These are phyloP conservation scores for Phytopythium litorale DNA, from an alignment of 352 stramenopile genomes.

Conservation along the genomic window DNA sequence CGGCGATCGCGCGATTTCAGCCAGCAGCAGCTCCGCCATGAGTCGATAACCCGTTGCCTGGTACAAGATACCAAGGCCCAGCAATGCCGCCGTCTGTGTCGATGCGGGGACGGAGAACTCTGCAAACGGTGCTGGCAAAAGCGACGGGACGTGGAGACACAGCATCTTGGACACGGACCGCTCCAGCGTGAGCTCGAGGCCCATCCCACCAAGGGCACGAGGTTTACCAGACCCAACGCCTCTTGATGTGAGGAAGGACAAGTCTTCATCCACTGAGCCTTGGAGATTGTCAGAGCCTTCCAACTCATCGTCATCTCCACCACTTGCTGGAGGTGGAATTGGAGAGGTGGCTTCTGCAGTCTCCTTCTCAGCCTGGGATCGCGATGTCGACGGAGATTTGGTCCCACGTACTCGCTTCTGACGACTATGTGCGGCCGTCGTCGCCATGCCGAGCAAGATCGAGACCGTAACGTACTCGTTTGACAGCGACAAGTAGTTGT, in stretches of 20 bases:
- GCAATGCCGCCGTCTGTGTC: slow-evolving; percentile 94
- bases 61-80: slow-evolving; percentile 96
- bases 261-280: not conserved
- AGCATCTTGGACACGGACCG: slow-evolving; percentile 97
- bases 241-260: slow-evolving; percentile 1
- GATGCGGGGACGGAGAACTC: slow-evolving; percentile 95
- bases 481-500: slow-evolving; percentile 96
- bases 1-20: slow-evolving; percentile 92
- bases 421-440: slow-evolving; percentile 89
- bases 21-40: slow-evolving; percentile 97
- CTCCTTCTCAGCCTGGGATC: not conserved
- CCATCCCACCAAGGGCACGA: slow-evolving; percentile 28
- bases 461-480: slow-evolving; percentile 96
- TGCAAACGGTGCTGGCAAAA: slow-evolving; percentile 92
- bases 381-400: not conserved
- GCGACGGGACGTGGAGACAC: slow-evolving; percentile 96
- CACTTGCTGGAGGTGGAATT: not conserved
- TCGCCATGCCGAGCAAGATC: slow-evolving; percentile 96
- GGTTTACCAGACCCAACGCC: slow-evolving; percentile 18
- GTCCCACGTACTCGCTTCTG: slow-evolving; percentile 22
- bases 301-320: not conserved
- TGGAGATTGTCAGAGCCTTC: not conserved
- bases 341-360: not conserved
- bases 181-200: slow-evolving; percentile 64
- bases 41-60: slow-evolving; percentile 93